These are phyloP conservation scores for Tylopilus sp. DNA, from an alignment of 768 basidiomycete genomes.

Conservation along the genomic window DNA sequence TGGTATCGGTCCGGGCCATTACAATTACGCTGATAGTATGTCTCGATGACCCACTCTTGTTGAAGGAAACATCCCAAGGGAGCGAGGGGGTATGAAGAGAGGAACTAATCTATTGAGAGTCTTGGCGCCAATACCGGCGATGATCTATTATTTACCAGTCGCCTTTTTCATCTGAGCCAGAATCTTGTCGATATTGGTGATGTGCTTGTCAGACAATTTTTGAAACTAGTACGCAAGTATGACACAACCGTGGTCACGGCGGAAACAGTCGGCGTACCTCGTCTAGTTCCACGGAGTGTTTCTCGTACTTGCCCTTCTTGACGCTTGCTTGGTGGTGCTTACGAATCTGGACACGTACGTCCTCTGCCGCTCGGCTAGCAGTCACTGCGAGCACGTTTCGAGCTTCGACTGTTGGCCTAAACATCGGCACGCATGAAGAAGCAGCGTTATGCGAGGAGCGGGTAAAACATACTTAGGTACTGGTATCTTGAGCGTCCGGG, in stretches of 20 bases:
- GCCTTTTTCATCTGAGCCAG: slow-evolving; percentile 61
- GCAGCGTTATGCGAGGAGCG: background rate
- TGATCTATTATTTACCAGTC: slow-evolving; percentile 31
- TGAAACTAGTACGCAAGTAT: slow-evolving; percentile 58
- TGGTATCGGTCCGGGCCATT: no score
- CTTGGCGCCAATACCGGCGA: no score
- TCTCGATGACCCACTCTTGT: no score
- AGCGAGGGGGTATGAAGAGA: no score
- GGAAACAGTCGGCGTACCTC: slow-evolving; percentile 38
- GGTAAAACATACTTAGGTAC: slow-evolving; percentile 62
- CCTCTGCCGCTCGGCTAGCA: slow-evolving; percentile 67
- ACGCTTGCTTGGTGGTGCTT: slow-evolving; percentile 63
- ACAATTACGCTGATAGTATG: no score
- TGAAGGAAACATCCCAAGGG: no score
- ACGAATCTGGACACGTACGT: slow-evolving; percentile 72
- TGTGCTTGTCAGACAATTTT: slow-evolving; percentile 59
- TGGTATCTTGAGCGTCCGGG: slow-evolving; percentile 71
- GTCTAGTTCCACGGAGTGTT: slow-evolving; percentile 65
- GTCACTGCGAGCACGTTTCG: slow-evolving; percentile 51
- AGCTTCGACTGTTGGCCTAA: slow-evolving; percentile 75
- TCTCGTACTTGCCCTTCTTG: slow-evolving; percentile 67
- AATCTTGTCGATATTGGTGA: slow-evolving; percentile 65
- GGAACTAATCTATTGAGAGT: no score
- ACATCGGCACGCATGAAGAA: background rate
- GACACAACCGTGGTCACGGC: background rate